Conservation (phyloP, 2,329 filamentous ascomycete genomes). For the Colletotrichum higginsianum region DNA sequence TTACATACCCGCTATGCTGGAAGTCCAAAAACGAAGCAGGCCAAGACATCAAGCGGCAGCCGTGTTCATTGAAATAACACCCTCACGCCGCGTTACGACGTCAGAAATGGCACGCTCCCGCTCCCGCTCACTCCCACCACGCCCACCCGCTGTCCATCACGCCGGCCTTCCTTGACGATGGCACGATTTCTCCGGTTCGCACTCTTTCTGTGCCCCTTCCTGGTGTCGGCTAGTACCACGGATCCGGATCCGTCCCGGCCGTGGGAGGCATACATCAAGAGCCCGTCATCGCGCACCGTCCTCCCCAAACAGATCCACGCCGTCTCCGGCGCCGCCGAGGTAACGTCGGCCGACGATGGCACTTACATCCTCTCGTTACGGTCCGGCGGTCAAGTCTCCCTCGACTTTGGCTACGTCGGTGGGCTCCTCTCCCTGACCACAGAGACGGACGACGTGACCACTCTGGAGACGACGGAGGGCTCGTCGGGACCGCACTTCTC, state of each 20-base stretch:
- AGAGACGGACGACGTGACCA: neutral
- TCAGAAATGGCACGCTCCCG: neutral
- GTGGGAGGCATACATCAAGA: constrained; percentile 36
- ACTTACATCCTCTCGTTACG: constrained; percentile 23
- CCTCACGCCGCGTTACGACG: neutral
- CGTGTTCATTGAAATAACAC: constrained; percentile 16
- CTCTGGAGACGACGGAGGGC: neutral
- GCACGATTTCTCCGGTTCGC: constrained; percentile 15
- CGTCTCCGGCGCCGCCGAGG: constrained; percentile 28
- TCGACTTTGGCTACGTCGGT: constrained; percentile 44
- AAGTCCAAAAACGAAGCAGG: neutral
- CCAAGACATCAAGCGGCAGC: neutral
- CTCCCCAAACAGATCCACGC: constrained; percentile 31
- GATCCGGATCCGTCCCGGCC: constrained; percentile 23
- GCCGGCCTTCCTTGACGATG: constrained; percentile 14
- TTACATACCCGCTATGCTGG: neutral
- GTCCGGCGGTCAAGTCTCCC: constrained; percentile 36
- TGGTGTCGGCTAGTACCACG: neutral
- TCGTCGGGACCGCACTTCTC: constrained; percentile 41
- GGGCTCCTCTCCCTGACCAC: constrained; percentile 38
- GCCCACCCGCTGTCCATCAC: too few species aligned
- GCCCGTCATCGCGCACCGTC: constrained; percentile 32
- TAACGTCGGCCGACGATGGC: constrained; percentile 20
- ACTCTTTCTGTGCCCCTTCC: neutral
- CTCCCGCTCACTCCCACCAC: neutral